Conservation (phyloP, 768 basidiomycete species). For the Pulveroboletus sp. region DNA sequence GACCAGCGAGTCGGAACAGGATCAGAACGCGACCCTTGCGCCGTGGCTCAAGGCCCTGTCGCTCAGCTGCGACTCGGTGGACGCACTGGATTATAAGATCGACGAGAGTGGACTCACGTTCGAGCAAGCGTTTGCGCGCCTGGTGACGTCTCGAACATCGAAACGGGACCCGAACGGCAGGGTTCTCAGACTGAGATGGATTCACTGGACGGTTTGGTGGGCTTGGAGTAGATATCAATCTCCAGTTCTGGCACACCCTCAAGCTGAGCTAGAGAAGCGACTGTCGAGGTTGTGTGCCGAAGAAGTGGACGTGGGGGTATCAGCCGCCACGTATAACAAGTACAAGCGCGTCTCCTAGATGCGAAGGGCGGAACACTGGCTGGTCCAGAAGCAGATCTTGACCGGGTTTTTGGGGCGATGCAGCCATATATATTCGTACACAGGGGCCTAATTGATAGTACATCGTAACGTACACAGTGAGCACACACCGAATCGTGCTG, state of each 20-base stretch:
- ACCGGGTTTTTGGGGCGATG: background rate
- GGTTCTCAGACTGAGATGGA: conserved; percentile 28
- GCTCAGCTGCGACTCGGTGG: conserved; percentile 28
- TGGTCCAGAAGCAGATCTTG: conserved; percentile 4
- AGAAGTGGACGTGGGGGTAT: conserved; percentile 30
- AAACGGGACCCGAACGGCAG: conserved; percentile 20
- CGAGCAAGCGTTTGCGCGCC: conserved; percentile 22
- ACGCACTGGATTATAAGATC: conserved; percentile 18
- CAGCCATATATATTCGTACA: conserved; percentile 18
- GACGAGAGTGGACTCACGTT: conserved; percentile 27
- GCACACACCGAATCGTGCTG: background rate
- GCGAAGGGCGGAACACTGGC: conserved; percentile 1
- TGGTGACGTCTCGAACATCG: conserved; percentile 27
- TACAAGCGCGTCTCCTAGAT: conserved; percentile 31
- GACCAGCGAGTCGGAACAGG: conserved; percentile 16
- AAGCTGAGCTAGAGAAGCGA: conserved; percentile 24
- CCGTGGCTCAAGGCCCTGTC: conserved; percentile 31
- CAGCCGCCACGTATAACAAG: conserved; percentile 28
- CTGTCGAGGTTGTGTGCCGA: conserved; percentile 20
- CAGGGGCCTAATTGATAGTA: conserved; percentile 17
- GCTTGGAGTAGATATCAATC: conserved; percentile 23
- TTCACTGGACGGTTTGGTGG: conserved; percentile 34
- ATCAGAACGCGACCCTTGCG: conserved; percentile 17
- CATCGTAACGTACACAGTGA: conserved; percentile 8
- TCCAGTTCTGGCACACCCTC: conserved; percentile 17